Evolutionary conservation across 2,329 filamentous ascomycete species (phyloP).

Genomic region (Aspergillus quadricinctus): DNA sequence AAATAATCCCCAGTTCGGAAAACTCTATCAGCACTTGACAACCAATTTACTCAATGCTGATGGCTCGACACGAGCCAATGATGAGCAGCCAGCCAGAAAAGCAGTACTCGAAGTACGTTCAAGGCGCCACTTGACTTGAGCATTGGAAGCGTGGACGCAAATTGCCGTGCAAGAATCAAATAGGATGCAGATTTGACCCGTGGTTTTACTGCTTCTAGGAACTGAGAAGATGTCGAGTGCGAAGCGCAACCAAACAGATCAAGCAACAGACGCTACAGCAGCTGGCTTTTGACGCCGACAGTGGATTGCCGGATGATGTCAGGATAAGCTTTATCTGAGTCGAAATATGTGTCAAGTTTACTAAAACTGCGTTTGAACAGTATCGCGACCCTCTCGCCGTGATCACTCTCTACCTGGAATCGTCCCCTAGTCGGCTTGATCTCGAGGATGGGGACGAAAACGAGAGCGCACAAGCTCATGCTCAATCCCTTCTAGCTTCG

Average conservation of each 20-base stretch:
- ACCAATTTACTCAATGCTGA: conserved; percentile 35
- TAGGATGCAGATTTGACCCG: neutral
- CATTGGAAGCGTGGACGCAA: neutral
- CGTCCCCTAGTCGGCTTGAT: conserved; percentile 19
- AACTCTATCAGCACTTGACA: conserved; percentile 38
- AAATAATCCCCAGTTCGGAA: conserved; percentile 41
- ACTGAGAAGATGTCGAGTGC: conserved; percentile 30
- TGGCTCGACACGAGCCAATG: conserved; percentile 34
- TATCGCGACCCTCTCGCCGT: conserved; percentile 32
- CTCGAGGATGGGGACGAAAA: conserved; percentile 11
- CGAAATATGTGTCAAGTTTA: neutral
- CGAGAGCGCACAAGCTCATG: conserved; percentile 20
- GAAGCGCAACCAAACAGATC: conserved; percentile 30
- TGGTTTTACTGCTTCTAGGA: conserved; percentile 22
- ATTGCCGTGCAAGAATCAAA: neutral
- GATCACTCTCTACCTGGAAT: conserved; percentile 36
- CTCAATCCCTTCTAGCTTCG: conserved; percentile 28
- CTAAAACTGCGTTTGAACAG: conserved; percentile 16
- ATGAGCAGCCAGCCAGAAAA: conserved; percentile 26
- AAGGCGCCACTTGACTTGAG: neutral
- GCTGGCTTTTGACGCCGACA: conserved; percentile 31
- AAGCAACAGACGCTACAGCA: conserved; percentile 28
- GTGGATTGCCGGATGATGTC: conserved; percentile 32
- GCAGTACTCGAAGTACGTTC: conserved; percentile 30
- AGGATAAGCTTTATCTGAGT: conserved; percentile 1